These are phyloP conservation scores for Rhodamnia argentea DNA, from an alignment of 345 rosid species.

Conservation along the genomic window DNA sequence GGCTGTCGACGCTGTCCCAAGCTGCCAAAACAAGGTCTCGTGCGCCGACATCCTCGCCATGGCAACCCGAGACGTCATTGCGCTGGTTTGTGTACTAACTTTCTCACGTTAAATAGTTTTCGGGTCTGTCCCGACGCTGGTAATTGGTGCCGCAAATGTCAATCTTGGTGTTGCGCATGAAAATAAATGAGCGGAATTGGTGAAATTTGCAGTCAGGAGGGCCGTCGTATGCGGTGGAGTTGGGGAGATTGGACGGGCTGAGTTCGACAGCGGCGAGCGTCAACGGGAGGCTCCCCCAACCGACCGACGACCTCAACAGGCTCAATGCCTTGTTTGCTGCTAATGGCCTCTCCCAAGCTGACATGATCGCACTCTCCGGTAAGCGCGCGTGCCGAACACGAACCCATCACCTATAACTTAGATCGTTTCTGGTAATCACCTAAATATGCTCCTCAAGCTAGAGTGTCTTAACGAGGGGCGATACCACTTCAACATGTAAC, in stretches of 20 bases:
- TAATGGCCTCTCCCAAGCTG: slow-evolving; percentile 45
- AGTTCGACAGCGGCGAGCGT: slow-evolving; percentile 50
- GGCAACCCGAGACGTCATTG: slow-evolving; percentile 74
- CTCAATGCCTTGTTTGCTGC: slow-evolving; percentile 50
- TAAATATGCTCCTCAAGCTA: neutral
- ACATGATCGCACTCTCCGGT: slow-evolving; percentile 94
- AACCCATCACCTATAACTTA: neutral
- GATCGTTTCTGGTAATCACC: neutral
- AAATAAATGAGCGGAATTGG: neutral
- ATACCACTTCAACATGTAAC: neutral
- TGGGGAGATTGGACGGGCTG: slow-evolving; percentile 76
- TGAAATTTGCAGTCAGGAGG: slow-evolving; percentile 43
- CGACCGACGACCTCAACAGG: slow-evolving; percentile 34
- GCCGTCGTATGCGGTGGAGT: slow-evolving; percentile 49
- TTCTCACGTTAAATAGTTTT: neutral
- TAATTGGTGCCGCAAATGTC: neutral
- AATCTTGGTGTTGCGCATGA: neutral
- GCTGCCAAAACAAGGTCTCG: slow-evolving; percentile 61
- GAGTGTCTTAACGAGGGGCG: neutral
- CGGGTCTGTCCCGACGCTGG: neutral
- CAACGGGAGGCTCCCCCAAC: slow-evolving; percentile 54
- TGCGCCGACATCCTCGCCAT: slow-evolving; percentile 81
- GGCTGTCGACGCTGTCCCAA: slow-evolving; percentile 37
- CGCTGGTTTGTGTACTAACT: slow-evolving; percentile 23
- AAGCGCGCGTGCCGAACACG: neutral